Evolutionary conservation across 2,329 filamentous ascomycete species (phyloP), one percentile per base, ranked within the genome.

Genomic region (Tolypocladium paradoxum): DNA sequence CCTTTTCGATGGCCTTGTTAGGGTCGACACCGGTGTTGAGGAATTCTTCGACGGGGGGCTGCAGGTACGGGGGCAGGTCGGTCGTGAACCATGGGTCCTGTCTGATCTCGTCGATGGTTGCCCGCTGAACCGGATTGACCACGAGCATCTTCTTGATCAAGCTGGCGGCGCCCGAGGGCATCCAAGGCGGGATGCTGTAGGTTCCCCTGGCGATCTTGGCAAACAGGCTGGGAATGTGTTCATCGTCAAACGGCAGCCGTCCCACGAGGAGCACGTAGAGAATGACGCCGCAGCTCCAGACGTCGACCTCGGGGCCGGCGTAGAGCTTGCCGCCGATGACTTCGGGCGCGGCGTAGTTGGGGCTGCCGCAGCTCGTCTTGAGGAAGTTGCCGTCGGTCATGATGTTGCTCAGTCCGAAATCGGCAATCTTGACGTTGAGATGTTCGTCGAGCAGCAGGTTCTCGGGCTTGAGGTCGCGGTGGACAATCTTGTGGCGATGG

Each of bases 331-430:
- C 93, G 53, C 91, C 93, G 65, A 99, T 97, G 56, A 99, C 93
- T 69, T 99, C 93, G 7, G 93, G 93, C 1, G 93, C 93, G 14
- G 93, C 93, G 69, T 99, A 99, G 70, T 99, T 99, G 43, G 93
- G 93, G 66, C 92, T 97, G 51, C 93, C 93, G 64, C 93, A 99
- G 68, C 91, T 97, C 1, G 93, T 99, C 74, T 96, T 97, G 64
- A 99, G 81, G 67, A 99, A 99, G 68, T 99, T 99, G 29, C 93
- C 93, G 67, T 99, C 93, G 0, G 93, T 97, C 93, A 99, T 99
- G 73, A 99, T 99, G 68, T 99, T 99, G 75, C 92, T 97, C 54
- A 99, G 77, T 54, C 93, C 93, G 62, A 99, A 99, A 72, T 99
- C 93, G 63, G 93, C 93, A 73, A 99, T 99, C 76, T 99, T 99